These are phyloP conservation scores for Globisporangium abappressorium DNA, from an alignment of 352 stramenopile species.

Conservation along the genomic window DNA sequence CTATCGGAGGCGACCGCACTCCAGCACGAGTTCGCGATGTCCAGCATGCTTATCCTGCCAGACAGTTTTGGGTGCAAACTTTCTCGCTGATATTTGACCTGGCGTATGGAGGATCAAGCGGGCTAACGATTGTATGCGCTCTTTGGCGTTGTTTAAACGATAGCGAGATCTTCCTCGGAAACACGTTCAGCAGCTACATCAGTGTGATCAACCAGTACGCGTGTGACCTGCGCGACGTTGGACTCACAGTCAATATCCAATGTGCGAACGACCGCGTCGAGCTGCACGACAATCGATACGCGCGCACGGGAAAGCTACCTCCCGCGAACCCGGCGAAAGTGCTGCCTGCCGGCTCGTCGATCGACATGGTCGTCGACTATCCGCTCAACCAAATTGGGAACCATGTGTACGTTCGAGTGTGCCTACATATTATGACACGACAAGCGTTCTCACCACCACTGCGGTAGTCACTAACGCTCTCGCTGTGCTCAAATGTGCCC, in stretches of 20 bases:
- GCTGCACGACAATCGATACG: constrained; percentile 74
- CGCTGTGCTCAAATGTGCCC: no score
- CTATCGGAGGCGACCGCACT: constrained; percentile 38
- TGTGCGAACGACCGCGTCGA: constrained; percentile 79
- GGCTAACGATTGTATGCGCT: background rate
- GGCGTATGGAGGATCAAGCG: background rate
- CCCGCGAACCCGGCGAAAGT: constrained; percentile 75
- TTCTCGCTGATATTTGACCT: background rate
- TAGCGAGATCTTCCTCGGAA: constrained; percentile 90
- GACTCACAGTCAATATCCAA: constrained; percentile 83
- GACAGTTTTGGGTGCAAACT: constrained; percentile 84
- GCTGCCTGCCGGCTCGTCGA: constrained; percentile 61
- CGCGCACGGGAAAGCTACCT: constrained; percentile 58
- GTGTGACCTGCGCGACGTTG: constrained; percentile 73
- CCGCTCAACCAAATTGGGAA: constrained; percentile 87
- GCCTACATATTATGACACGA: background rate
- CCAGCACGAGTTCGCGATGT: constrained; percentile 84
- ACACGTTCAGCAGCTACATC: constrained; percentile 93
- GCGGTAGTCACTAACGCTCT: background rate
- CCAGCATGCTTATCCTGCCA: constrained; percentile 86
- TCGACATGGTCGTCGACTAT: constrained; percentile 92
- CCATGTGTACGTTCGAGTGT: constrained; percentile 45
- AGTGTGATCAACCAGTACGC: constrained; percentile 89
- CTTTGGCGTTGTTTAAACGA: background rate
- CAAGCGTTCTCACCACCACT: background rate